A percentile compares a stretch with the other conserved stretches of the same genome.
phyloP scores from a whole-genome alignment of 306 rosid genomes.

The Cucumis melo region DNA sequence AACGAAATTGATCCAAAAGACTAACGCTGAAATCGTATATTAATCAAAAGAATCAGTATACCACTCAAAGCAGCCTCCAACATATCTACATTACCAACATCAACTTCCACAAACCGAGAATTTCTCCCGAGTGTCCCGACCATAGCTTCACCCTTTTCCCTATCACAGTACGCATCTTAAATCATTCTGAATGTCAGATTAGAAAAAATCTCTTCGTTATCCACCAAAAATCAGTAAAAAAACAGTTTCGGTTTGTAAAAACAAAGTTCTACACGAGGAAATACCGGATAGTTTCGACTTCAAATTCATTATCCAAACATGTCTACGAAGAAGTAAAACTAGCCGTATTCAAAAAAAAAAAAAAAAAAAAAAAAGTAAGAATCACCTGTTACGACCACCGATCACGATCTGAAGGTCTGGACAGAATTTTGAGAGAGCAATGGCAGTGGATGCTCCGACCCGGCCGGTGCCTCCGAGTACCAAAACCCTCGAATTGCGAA shows the following conservation, averaged over 20 bases:
- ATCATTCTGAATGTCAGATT: neutral
- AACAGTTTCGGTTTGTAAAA: neutral
- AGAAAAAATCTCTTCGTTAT: neutral
- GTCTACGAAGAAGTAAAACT: neutral
- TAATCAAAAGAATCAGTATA: constrained; percentile 7
- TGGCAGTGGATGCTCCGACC: constrained; percentile 87
- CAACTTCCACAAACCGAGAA: constrained; percentile 49
- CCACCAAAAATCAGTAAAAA: neutral
- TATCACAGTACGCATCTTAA: constrained; percentile 11
- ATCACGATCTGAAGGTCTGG: constrained; percentile 51
- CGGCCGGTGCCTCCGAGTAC: constrained; percentile 94
- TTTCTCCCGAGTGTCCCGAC: constrained; percentile 47
- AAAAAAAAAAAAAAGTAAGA: neutral
- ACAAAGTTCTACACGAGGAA: neutral
- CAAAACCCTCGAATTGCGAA: constrained; percentile 47
- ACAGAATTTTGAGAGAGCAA: constrained; percentile 58
- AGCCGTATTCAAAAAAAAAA: neutral
- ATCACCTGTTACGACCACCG: constrained; percentile 74
- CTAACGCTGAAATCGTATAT: neutral
- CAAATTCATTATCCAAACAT: neutral
- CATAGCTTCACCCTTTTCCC: constrained; percentile 62
- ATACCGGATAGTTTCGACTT: neutral
- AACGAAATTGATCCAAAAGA: neutral
- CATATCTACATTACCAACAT: constrained; percentile 34
- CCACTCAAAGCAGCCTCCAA: constrained; percentile 52